phyloP scores from a whole-genome alignment of 2,329 filamentous ascomycete genomes.

The Aureobasidium sp. region DNA sequence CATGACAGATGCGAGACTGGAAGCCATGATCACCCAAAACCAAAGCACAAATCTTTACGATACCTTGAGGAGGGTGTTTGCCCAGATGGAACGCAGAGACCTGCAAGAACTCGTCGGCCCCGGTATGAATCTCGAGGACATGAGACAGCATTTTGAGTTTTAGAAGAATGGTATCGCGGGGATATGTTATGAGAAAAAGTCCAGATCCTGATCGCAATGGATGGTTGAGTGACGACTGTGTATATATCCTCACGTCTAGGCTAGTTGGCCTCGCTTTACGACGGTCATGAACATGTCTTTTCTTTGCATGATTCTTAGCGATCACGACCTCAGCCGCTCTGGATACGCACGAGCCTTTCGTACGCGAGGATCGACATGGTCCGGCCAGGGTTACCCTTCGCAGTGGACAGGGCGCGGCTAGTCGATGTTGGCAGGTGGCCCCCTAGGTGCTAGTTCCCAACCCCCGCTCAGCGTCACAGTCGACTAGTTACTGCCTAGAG shows the following conservation, averaged over 20 bases:
- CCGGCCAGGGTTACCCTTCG: background rate
- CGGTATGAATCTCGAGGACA: conserved; percentile 83
- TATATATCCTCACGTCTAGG: background rate
- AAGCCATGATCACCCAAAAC: conserved; percentile 88
- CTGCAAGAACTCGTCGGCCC: conserved; percentile 77
- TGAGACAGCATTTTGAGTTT: conserved; percentile 88
- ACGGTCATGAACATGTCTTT: background rate
- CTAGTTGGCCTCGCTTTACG: background rate
- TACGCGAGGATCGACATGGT: background rate
- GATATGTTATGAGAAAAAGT: too few relatives aligned
- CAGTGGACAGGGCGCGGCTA: background rate
- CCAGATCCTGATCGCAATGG: too few relatives aligned
- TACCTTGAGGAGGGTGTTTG: conserved; percentile 88
- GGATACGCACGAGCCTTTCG: background rate
- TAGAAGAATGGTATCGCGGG: conserved; percentile 28
- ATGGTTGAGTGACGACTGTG: background rate
- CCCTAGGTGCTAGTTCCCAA: background rate
- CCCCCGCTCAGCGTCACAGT: background rate
- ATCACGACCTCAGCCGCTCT: background rate
- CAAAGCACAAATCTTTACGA: conserved; percentile 95
- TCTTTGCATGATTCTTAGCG: background rate
- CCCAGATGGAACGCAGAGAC: conserved; percentile 85
- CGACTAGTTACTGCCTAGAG: background rate
- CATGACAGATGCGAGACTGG: conserved; percentile 60
- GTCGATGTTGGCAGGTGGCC: background rate